Percentiles rank a stretch among this genome's conserved stretches.
phyloP scores from a whole-genome alignment of 2,329 filamentous ascomycete genomes.

The Geosmithia flava region DNA sequence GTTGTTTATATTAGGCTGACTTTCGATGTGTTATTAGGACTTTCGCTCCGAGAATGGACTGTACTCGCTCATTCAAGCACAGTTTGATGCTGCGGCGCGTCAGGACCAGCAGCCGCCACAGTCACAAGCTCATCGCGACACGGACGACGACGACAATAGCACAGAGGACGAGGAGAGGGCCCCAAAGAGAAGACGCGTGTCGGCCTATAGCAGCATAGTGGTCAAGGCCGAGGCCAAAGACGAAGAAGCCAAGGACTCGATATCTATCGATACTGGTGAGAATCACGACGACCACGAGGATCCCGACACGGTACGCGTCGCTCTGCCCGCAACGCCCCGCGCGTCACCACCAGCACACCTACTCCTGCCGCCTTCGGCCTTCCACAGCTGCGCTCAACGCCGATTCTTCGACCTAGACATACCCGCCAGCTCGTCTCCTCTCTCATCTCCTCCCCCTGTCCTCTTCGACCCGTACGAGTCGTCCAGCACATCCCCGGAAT shows the following conservation, averaged over 20 bases:
- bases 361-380: conserved; percentile 7
- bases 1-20: conserved; percentile 3
- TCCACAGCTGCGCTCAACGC: conserved; percentile 8
- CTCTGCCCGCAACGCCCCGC: conserved; percentile 18
- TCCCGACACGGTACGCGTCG: neutral
- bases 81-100: conserved; percentile 43
- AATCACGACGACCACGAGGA: neutral
- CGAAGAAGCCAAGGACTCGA: neutral
- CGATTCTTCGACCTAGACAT: neutral
- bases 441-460: conserved; percentile 42
- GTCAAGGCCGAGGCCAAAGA: neutral
- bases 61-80: conserved; percentile 59
- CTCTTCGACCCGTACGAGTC: conserved; percentile 37
- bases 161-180: conserved; percentile 9
- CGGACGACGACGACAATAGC: conserved; percentile 9
- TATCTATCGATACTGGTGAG: neutral
- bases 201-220: conserved; percentile 7
- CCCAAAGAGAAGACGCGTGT: conserved; percentile 20
- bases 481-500: conserved; percentile 20
- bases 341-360: conserved; percentile 18
- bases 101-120: conserved; percentile 11
- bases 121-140: conserved; percentile 4
- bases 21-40: conserved; percentile 31
- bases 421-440: conserved; percentile 34
- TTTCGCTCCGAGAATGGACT: conserved; percentile 62